Evolutionary conservation across 306 rosid species (phyloP), one percentile per base, ranked within the genome.

Genomic region (Lathyrus aphaca): DNA sequence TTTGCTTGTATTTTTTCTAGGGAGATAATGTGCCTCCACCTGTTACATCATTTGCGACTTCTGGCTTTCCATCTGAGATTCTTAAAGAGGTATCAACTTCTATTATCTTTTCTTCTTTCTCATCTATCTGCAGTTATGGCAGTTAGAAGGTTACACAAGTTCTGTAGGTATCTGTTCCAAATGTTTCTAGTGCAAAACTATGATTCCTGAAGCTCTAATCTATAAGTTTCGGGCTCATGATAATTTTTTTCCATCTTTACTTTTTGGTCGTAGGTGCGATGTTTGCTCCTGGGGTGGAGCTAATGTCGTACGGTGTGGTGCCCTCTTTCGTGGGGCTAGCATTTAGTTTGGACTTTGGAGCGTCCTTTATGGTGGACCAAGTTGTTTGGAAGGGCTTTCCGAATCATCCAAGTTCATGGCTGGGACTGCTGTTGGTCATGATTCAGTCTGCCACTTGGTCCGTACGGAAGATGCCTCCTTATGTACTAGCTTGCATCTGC

Each of bases 221-320:
- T 75, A 38, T 27, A 86, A 89, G 90, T 82, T 91, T 83, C 85
- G 81, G 88, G 79, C 91, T 91, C 92, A 83, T 80, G 84, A 86
- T 83, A 73, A 77, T 86, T 82, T 68, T 78, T 84, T 86, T 92
- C 86, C 85, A 86, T 89, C 83, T 88, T 84, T 81, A 79, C 91
- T 82, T 84, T 90, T 82, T 90, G 86, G 95, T 91, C 96, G 91
- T 91, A 95, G 99, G 96, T 95, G 99, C 97, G 99, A 95, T 95
- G 90, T 95, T 94, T 79, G 99, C 97, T 95, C 99, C 99, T 79
- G 86, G 87, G 89, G 92, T 83, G 99, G 99, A 91, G 99, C 99
- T 88, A 91, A 95, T 95, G 99, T 95, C 99, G 99, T 95, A 95
- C 99, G 87, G 81, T 95, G 96, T 87, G 95, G 92, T 84, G 95